Base-by-base conservation (phyloP, 495 filamentous ascomycete species). In the Lasiosphaeria miniovina region DNA sequence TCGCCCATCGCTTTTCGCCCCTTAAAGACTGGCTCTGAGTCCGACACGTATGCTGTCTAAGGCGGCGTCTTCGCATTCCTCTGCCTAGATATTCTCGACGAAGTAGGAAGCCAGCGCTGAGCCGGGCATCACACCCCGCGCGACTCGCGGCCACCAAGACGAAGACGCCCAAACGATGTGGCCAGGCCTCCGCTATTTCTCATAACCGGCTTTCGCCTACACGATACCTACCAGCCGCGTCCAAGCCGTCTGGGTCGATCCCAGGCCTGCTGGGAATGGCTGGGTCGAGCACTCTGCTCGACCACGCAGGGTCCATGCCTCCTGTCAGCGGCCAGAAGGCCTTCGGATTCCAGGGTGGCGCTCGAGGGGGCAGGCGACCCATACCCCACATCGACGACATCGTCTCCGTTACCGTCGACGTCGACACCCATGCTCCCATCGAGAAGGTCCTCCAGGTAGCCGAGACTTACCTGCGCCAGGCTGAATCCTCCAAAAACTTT, bases 371-470 rank as follows among this genome's bases (percentile, higher is more conserved):
- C n/a, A 77, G 68, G 51, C 67, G 70, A 6, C 70, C 75, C 14
- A 87, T 85, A 62, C 84, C 87, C 15, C 89, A 92, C 72, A 85
- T 92, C 63, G 87, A 90, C 61, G 90, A 93, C 70, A 76, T 93
- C 48, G 81, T 85, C 6, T 74, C 75, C 0, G 77, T 76, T 35
- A 65, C 57, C 6, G 73, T 77, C 57, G 72, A 81, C 15, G 52
- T 79, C 40, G 73, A 82, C 52, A 65, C 70, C 17, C 65, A 80
- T 45, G 67, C 70, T 31, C 72, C 81, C 35, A 67, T 86, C 35
- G 76, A 77, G 12, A 80, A 66, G 43, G 59, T 85, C 10, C 72
- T 88, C 31, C 71, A 76, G 45, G 61, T 65, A 24, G 84, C 79
- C 52, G 82, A 86, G 53, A 54, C 61, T 3, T 74, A 71, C 36